Evolutionary conservation across 208 protist genomes (phyloP), one percentile per base, ranked within the genome.

Genomic region (Wallacemonas rigidus): DNA sequence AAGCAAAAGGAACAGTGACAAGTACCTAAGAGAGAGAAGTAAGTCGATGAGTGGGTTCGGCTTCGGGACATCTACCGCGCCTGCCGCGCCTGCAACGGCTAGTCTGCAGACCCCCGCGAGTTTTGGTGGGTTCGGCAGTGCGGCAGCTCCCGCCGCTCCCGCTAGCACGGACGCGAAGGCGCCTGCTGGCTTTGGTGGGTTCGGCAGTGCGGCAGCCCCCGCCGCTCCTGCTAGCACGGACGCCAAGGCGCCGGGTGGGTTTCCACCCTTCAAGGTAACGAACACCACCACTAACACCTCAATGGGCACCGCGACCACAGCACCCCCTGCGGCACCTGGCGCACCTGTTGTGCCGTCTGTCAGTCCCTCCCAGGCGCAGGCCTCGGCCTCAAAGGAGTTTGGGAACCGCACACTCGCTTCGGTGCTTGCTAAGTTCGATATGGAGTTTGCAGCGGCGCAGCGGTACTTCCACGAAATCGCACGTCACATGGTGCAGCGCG

Each of bases 341-440:
- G 26, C 45, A 50, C 45, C 45, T 6, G 45, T 14, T 50, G 26
- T 26, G 26, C 26, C 12, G 45, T 72, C 75, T 39, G 73, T 62
- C 8, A 60, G 39, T 65, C 17, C 68, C 26, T 11, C 60, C 4
- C 17, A 40, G 40, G 40, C 43, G 40, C 51, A 47, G 57, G 55
- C 47, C n/a, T 71, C 73, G 40, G 76, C 80, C 14, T 68, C 86
- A 1, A 64, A 81, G 56, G 85, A 95, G 61, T 83, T 92, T 26
- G 75, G 74, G 36, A 80, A 86, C 38, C 86, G 89, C 47, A 77
- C 78, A 38, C 74, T 95, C 8, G 76, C 80, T 5, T 68, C 76
- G 8, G 81, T 95, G 39, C 69, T 91, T 17, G 74, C 72, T 1
- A 77, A 78, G 47, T 82, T 92, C 50, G 90, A 95, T 51, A 71